Evolutionary conservation across 192 early-diverging fungal genomes (phyloP).

Genomic region (Coemansia umbellata): DNA sequence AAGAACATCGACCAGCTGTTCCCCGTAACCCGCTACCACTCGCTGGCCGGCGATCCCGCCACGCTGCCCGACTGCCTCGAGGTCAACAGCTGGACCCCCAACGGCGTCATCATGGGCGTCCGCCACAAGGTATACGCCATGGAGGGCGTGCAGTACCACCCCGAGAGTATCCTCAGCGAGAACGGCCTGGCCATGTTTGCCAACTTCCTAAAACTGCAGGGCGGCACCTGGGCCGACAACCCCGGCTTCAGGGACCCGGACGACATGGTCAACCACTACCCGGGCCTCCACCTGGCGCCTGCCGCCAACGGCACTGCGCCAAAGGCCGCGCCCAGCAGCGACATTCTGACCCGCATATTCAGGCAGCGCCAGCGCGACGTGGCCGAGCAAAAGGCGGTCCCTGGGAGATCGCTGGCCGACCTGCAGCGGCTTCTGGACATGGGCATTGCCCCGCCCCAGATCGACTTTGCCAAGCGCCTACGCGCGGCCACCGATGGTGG

Average conservation of each 20-base stretch:
- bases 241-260: conserved; percentile 24
- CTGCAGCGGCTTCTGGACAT: conserved; percentile 65
- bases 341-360: conserved; percentile 82
- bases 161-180: conserved; percentile 95
- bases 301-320: neutral
- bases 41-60: conserved; percentile 78
- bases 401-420: conserved; percentile 69
- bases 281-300: conserved; percentile 5
- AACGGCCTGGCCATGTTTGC: conserved; percentile 80
- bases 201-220: conserved; percentile 86
- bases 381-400: conserved; percentile 58
- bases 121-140: conserved; percentile 85
- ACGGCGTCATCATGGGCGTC: conserved; percentile 91
- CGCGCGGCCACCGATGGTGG: conserved; percentile 3
- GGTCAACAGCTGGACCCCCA: conserved; percentile 80
- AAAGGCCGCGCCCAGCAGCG: conserved; percentile 22
- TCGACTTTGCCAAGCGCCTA: conserved; percentile 78
- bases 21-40: conserved; percentile 93
- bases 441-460: conserved; percentile 65
- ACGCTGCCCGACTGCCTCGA: conserved; percentile 82
- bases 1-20: conserved; percentile 78
- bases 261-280: conserved; percentile 20
- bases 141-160: conserved; percentile 98
- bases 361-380: conserved; percentile 80
- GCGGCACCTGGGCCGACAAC: conserved; percentile 83